phyloP scores from a whole-genome alignment of 768 basidiomycete species.

The Pholiota molesta region DNA sequence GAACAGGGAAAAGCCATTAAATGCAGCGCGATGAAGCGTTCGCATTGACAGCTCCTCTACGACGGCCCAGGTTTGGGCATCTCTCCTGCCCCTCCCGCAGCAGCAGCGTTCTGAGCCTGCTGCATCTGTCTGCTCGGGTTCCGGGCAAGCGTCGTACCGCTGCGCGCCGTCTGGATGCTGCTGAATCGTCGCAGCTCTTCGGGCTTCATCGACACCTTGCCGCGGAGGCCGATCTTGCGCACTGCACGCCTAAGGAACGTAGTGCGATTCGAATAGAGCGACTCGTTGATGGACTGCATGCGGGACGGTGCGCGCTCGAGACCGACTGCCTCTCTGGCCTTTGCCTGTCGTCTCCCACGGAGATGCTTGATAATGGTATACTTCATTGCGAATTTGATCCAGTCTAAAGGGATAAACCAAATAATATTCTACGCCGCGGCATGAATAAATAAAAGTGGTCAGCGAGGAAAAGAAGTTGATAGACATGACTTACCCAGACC shows the following conservation, averaged over 20 bases:
- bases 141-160: slow-evolving; percentile 76
- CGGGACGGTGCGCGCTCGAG: slow-evolving; percentile 89
- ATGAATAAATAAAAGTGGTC: slow-evolving; percentile 13
- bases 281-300: slow-evolving; percentile 90
- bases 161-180: slow-evolving; percentile 79
- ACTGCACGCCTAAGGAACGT: slow-evolving; percentile 88
- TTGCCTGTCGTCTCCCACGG: slow-evolving; percentile 64
- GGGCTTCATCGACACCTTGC: slow-evolving; percentile 74
- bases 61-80: not conserved
- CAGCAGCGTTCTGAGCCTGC: not conserved
- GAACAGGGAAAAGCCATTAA: too few species aligned
- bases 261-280: slow-evolving; percentile 93
- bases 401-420: slow-evolving; percentile 95
- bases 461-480: not conserved
- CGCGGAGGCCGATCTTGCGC: slow-evolving; percentile 86
- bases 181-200: slow-evolving; percentile 86
- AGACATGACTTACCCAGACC: slow-evolving; percentile 75
- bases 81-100: not conserved
- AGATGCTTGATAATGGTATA: slow-evolving; percentile 86
- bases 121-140: slow-evolving; percentile 51
- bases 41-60: too few species aligned
- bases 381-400: slow-evolving; percentile 97
- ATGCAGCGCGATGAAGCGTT: too few species aligned
- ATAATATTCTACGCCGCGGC: slow-evolving; percentile 70
- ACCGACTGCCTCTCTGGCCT: slow-evolving; percentile 53